Evolutionary conservation across 176 grass and related monocot species (phyloP).

Genomic region (Otatea glauca): DNA sequence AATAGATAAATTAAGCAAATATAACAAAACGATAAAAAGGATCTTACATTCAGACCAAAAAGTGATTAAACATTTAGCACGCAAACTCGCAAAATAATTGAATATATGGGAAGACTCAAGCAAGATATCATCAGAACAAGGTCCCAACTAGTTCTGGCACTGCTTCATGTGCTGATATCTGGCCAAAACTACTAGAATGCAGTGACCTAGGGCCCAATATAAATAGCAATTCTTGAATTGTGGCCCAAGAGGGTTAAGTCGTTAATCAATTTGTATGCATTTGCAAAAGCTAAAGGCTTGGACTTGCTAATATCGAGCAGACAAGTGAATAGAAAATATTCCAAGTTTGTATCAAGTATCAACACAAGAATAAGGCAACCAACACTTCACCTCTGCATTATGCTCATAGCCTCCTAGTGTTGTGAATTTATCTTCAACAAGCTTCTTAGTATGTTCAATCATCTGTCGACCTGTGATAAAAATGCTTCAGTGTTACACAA

Average conservation of each 20-base stretch:
- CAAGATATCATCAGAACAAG: slow-evolving; percentile 31
- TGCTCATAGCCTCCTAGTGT: slow-evolving; percentile 81
- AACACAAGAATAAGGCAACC: slow-evolving; percentile 4
- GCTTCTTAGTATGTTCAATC: slow-evolving; percentile 99
- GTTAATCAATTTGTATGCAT: neutral
- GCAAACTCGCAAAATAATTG: slow-evolving; percentile 22
- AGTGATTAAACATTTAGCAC: neutral
- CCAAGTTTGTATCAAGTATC: slow-evolving; percentile 5
- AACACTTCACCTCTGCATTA: slow-evolving; percentile 81
- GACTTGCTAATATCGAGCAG: neutral
- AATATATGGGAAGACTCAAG: slow-evolving; percentile 20
- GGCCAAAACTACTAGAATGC: neutral
- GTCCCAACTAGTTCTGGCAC: neutral
- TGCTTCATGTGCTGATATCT: neutral
- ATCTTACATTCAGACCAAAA: neutral
- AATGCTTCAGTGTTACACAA: slow-evolving; percentile 28
- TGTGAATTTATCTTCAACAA: slow-evolving; percentile 97
- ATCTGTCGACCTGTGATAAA: slow-evolving; percentile 83
- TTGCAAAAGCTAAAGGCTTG: slow-evolving; percentile 1
- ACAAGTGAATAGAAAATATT: neutral
- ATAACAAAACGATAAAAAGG: neutral
- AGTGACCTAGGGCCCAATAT: neutral
- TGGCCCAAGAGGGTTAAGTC: neutral
- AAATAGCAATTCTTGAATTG: neutral
- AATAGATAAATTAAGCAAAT: neutral